Conservation (phyloP, 73 alveolate genomes). For the Tetrahymena elliotti region DNA sequence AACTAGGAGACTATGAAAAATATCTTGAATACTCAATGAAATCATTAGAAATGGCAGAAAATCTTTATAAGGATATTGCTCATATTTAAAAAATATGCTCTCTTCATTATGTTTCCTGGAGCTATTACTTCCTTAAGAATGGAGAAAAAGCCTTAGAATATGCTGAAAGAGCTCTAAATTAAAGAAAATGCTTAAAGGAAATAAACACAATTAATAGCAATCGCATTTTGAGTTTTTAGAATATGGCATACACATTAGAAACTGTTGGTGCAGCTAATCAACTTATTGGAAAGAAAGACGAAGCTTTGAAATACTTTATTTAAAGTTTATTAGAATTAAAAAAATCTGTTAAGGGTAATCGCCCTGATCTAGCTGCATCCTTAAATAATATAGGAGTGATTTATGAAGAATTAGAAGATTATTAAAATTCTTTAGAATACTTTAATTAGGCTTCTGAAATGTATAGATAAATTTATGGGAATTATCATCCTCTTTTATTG, state of each 20-base stretch:
- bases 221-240: neutral
- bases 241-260: neutral
- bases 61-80: neutral
- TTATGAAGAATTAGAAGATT: neutral
- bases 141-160: neutral
- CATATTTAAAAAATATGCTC: neutral
- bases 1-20: neutral
- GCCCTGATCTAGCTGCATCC: neutral
- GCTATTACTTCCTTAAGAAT: neutral
- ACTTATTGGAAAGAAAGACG: neutral
- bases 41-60: neutral
- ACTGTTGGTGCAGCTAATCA: neutral
- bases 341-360: neutral
- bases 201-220: neutral
- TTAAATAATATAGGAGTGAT: neutral
- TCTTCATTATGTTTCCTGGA: neutral
- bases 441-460: neutral
- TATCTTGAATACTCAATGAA: neutral
- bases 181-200: neutral
- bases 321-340: neutral
- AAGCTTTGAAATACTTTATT: neutral
- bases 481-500: neutral
- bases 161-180: neutral
- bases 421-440: neutral
- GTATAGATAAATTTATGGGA: neutral